phyloP scores from a whole-genome alignment of 495 filamentous ascomycete genomes.

The Rhypophila decipiens region DNA sequence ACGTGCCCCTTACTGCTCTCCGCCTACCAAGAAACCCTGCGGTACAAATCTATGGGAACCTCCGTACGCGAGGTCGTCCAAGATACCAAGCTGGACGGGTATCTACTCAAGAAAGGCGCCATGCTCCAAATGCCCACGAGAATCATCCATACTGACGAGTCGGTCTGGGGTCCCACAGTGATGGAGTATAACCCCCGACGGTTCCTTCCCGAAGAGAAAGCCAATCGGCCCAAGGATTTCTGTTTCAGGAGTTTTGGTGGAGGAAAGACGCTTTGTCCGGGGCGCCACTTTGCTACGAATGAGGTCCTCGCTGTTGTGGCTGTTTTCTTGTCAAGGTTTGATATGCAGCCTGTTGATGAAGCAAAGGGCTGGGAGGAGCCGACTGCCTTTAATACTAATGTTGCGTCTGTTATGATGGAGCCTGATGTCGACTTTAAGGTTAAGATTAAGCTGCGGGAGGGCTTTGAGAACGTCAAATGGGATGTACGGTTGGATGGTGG shows the following conservation, averaged over 20 bases:
- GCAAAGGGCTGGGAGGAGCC: conserved; percentile 15
- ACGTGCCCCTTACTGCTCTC: conserved; percentile 33
- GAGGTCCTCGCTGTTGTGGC: conserved; percentile 41
- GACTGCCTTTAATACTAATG: conserved; percentile 15
- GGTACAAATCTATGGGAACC: conserved; percentile 8
- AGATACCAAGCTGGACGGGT: conserved; percentile 26
- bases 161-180: conserved; percentile 13
- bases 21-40: conserved; percentile 28
- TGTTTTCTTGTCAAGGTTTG: conserved; percentile 14
- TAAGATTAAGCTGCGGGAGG: conserved; percentile 17
- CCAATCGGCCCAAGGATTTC: conserved; percentile 3
- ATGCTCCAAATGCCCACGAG: conserved; percentile 24
- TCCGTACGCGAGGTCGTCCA: conserved; percentile 23
- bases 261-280: conserved; percentile 49
- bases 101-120: conserved; percentile 27
- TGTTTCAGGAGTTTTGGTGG: conserved; percentile 48
- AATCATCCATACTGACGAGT: conserved; percentile 16
- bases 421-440: conserved; percentile 26
- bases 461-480: conserved; percentile 19
- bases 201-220: background rate
- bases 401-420: conserved; percentile 19
- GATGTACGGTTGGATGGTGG: conserved; percentile 10
- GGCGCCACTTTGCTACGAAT: conserved; percentile 47
- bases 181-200: conserved; percentile 11
- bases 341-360: conserved; percentile 16